Conservation (phyloP, 768 basidiomycete genomes). For the Cytidiella melzeri region DNA sequence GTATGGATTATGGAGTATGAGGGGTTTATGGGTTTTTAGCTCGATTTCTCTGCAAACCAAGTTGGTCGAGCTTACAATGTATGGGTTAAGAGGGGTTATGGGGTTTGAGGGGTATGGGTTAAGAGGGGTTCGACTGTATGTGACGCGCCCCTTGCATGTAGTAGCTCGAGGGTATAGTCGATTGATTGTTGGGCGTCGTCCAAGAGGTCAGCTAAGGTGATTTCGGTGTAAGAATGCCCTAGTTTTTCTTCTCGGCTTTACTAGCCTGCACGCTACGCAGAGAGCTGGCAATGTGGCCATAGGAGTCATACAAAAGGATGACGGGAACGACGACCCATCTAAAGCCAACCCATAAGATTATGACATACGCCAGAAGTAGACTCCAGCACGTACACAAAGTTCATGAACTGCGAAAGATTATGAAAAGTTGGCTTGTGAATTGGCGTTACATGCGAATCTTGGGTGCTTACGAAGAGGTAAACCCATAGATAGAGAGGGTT, state of each 20-base stretch:
- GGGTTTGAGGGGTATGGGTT: too few species aligned
- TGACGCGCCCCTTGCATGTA: too few species aligned
- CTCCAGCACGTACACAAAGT: slow-evolving; percentile 51
- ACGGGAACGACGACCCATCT: slow-evolving; percentile 81
- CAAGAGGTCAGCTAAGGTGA: too few species aligned
- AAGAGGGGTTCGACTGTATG: too few species aligned
- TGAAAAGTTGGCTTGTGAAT: not conserved
- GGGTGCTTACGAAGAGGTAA: slow-evolving; percentile 60
- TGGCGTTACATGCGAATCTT: not conserved
- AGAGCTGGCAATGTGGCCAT: slow-evolving; percentile 56
- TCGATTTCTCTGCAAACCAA: too few species aligned
- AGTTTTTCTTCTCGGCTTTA: slow-evolving; percentile 19
- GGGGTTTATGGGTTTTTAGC: too few species aligned
- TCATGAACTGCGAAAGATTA: slow-evolving; percentile 58
- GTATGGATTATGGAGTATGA: too few species aligned
- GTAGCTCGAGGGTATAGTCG: too few species aligned
- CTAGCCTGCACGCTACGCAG: slow-evolving; percentile 35
- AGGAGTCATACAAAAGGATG: slow-evolving; percentile 75
- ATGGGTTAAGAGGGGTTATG: too few species aligned
- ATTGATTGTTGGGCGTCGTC: too few species aligned
- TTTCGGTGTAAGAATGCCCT: not conserved
- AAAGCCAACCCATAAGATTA: slow-evolving; percentile 11
- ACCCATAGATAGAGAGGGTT: slow-evolving; percentile 73
- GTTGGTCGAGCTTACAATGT: too few species aligned
- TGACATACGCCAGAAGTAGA: too few species aligned